Base-by-base conservation (phyloP, 1,284 basidiomycete genomes). In the Athelia sp. region DNA sequence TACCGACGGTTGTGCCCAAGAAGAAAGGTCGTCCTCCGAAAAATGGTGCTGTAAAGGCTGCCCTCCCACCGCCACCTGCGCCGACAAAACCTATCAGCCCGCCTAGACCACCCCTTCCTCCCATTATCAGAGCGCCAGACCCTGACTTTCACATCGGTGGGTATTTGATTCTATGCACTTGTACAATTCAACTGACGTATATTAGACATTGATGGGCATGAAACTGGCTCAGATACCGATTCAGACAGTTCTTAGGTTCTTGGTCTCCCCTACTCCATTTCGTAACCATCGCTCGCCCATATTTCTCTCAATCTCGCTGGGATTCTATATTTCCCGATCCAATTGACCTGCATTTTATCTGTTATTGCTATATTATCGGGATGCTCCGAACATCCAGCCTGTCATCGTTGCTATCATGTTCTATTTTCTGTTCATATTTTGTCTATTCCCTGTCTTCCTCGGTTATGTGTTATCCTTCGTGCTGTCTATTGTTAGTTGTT, bases 191-290 rank as follows among this genome's bases (percentile, higher is more conserved):
- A n/a, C n/a, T n/a, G n/a, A n/a, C 36, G n/a, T n/a, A n/a, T 40
- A 8, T 9, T 21, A 79, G 77, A 78, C 47, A 73, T 75, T 14
- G 79, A 78, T 56, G 78, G 76, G 24, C 77, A 79, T 26, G 79
- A 79, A 56, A 79, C 77, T 19, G 79, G 76, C 8, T 79, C 74
- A 14, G 78, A 76, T 10, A 81, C 78, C 17, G 79, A 80, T 50
- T 69, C 69, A 10, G 69, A 72, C 53, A 66, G 63, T 49, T 62
- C 62, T 21, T 69, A 60, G 59, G 35, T 40, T 21, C 36, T 40
- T 40, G 6, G 4, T 21, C 36, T 8, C n/a, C 36, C n/a, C 36
- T 32, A n/a, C n/a, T n/a, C n/a, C 43, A 22, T 50, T 23, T 21
- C 19, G 4, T 42, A 21, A 17, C 29, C 32, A 22, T 49, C 15